Evolutionary conservation across 192 early-diverging fungal species (phyloP), one percentile per base, ranked within the genome.

Genomic region (Globomyces pollinis-pini): DNA sequence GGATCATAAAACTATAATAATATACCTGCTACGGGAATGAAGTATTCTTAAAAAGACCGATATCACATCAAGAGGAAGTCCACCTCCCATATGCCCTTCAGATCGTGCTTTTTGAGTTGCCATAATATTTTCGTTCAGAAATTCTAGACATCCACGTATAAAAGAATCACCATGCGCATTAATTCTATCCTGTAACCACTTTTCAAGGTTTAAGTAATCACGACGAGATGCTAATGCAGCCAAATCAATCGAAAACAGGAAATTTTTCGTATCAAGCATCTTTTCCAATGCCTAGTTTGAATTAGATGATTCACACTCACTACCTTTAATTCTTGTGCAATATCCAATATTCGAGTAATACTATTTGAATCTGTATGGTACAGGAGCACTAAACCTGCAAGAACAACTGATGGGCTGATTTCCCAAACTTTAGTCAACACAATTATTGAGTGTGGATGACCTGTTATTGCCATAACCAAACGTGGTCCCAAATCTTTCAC

Each of bases 131-230:
- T 84, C 74, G 35, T 65, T 73, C 31, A 93, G 64, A 60, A 86
- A 90, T 20, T 90, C 86, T 42, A 93, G 65, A 62, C 88, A 89
- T 0, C 84, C 80, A 15, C 70, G 69, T 35, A 84, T 50, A 71
- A 93, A 93, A 9, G 63, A 28, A 35, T 84, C 80, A n/a, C 82
- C 76, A 32, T 82, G 74, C 4, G 81, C 73, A 5, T 61, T 47
- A 9, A 91, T 76, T 26, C 84, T 83, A 41, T 88, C 88, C 53
- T 76, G 79, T 7, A 93, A 64, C 89, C 89, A 93, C 64, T 89
- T 90, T 59, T 91, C 91, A 1, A 93, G 60, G 52, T 88, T 90
- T 2, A 93, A 62, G 44, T 83, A 87, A 55, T 90, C 86, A 23
- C 87, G 69, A 5, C 88, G 74, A 1, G 84, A 84, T 2, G 91